Evolutionary conservation across 139 green algal species (phyloP).

Genomic region (Coelastrella sp.): DNA sequence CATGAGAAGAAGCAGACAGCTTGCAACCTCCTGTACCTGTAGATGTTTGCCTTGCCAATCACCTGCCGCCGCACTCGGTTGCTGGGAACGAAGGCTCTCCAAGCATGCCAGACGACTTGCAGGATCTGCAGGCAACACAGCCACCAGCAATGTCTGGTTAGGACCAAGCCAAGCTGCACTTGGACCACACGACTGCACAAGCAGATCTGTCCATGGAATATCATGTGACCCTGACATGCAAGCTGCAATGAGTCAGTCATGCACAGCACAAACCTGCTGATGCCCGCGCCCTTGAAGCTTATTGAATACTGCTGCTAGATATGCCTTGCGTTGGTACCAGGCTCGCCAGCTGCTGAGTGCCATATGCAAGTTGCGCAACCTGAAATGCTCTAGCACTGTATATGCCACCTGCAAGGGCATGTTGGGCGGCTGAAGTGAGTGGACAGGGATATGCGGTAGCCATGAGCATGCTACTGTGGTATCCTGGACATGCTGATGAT

Average conservation of each 20-base stretch:
- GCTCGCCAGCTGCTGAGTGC: conserved; percentile 16
- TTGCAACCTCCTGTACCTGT: not conserved
- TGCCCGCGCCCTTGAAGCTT: not conserved
- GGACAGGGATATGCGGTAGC: not conserved
- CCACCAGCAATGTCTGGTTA: no score
- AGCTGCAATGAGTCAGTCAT: not conserved
- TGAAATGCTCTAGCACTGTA: conserved; percentile 19
- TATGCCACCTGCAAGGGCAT: conserved; percentile 29
- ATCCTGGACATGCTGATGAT: no score
- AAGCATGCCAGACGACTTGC: conserved; percentile 16
- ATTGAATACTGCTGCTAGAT: not conserved
- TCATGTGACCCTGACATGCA: not conserved
- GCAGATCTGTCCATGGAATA: not conserved
- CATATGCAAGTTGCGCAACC: not conserved
- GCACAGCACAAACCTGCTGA: not conserved
- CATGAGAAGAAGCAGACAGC: not conserved
- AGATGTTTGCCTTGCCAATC: not conserved
- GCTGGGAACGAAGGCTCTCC: conserved; percentile 10
- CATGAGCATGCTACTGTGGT: not conserved
- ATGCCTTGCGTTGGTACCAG: conserved; percentile 14
- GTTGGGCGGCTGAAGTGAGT: not conserved
- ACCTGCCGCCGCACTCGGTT: not conserved
- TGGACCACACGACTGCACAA: not conserved
- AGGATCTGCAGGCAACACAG: conserved; percentile 9
- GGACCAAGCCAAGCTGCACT: not conserved